These are phyloP conservation scores for Colletotrichum viniferum DNA, from an alignment of 2,329 filamentous ascomycete genomes.

Conservation along the genomic window DNA sequence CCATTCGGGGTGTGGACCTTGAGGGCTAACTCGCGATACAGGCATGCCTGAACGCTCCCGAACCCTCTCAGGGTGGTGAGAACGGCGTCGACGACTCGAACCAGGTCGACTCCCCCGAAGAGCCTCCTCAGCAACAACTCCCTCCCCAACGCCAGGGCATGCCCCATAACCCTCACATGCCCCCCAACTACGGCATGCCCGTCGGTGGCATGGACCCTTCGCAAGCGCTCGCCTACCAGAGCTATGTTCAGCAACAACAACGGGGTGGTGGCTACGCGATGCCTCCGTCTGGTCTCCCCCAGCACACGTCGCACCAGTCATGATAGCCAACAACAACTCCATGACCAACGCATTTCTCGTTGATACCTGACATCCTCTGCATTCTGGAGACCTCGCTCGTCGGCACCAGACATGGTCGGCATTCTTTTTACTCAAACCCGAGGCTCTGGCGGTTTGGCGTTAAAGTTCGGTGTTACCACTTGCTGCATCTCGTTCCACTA, in stretches of 20 bases:
- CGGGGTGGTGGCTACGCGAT: slow-evolving; percentile 77
- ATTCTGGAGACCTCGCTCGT: slow-evolving; percentile 40
- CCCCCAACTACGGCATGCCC: slow-evolving; percentile 61
- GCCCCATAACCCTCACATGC: slow-evolving; percentile 67
- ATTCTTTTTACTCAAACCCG: slow-evolving; percentile 2
- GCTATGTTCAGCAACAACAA: slow-evolving; percentile 76
- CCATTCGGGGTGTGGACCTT: too few species aligned
- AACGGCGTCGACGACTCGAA: slow-evolving; percentile 79
- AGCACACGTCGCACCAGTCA: slow-evolving; percentile 82
- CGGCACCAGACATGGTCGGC: not conserved
- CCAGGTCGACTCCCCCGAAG: slow-evolving; percentile 89
- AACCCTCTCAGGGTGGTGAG: slow-evolving; percentile 81
- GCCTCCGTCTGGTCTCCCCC: slow-evolving; percentile 78
- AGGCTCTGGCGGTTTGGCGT: slow-evolving; percentile 47
- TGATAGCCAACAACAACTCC: slow-evolving; percentile 43
- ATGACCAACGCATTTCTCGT: slow-evolving; percentile 36
- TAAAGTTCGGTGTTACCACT: slow-evolving; percentile 12
- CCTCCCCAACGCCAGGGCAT: slow-evolving; percentile 72
- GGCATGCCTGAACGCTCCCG: slow-evolving; percentile 96
- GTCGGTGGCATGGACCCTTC: slow-evolving; percentile 75
- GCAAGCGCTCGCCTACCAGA: slow-evolving; percentile 82
- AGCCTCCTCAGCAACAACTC: slow-evolving; percentile 77
- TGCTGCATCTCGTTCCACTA: slow-evolving; percentile 13
- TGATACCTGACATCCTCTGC: slow-evolving; percentile 65
- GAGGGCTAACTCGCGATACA: slow-evolving; percentile 40